Percentiles rank a stretch among this genome's conserved stretches.
Evolutionary conservation across 306 rosid genomes (phyloP).

Genomic region (Echinosophora koreensis): DNA sequence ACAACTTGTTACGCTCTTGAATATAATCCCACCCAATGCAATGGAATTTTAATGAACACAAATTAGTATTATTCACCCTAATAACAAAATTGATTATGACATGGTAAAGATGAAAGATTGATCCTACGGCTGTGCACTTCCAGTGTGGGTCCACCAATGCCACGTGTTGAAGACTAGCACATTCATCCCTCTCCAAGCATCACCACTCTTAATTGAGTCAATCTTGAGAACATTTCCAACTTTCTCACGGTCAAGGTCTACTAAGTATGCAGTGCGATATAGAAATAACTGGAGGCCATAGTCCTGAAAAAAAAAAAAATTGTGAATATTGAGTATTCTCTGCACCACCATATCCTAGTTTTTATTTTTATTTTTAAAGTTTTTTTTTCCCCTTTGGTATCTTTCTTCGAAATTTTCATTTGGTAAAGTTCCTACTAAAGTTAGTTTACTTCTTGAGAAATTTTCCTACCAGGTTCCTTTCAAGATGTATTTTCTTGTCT

Average conservation of each 20-base stretch:
- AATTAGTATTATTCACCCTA: background rate
- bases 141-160: conserved; percentile 99
- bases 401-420: background rate
- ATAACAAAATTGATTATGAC: conserved; percentile 22
- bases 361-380: background rate
- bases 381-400: background rate
- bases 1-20: conserved; percentile 65
- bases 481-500: conserved; percentile 18
- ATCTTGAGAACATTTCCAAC: conserved; percentile 75
- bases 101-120: conserved; percentile 6
- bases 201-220: conserved; percentile 75
- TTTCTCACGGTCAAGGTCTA: conserved; percentile 72
- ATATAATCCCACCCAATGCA: conserved; percentile 85
- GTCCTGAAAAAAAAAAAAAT: conserved; percentile 53
- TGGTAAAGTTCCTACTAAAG: conserved; percentile 1
- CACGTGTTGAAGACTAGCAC: conserved; percentile 83
- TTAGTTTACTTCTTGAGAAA: conserved; percentile 17
- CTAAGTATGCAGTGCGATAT: conserved; percentile 75
- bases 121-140: conserved; percentile 89
- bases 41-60: conserved; percentile 14
- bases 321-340: background rate
- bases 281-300: conserved; percentile 69
- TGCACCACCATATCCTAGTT: background rate
- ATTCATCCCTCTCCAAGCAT: conserved; percentile 92
- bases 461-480: background rate